phyloP scores from a whole-genome alignment of 345 rosid species.

The Populus pruinosa region DNA sequence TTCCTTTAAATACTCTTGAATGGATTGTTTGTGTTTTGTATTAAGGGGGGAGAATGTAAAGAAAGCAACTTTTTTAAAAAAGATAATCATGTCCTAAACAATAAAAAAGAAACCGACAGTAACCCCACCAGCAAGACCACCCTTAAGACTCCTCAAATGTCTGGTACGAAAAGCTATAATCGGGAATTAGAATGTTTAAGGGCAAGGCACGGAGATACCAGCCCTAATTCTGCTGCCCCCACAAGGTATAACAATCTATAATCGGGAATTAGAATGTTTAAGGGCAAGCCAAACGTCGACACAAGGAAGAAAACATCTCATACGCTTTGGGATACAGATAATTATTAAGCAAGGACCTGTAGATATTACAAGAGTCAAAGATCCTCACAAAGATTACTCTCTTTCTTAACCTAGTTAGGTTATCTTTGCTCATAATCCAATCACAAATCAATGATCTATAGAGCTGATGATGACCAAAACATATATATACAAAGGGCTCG shows the following conservation, averaged over 20 bases:
- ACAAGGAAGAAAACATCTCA: background rate
- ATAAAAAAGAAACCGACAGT: background rate
- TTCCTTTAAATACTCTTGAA: constrained; percentile 10
- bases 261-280: no score
- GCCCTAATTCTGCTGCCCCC: constrained; percentile 33
- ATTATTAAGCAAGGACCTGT: background rate
- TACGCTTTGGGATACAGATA: constrained; percentile 15
- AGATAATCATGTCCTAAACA: background rate
- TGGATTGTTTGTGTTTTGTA: constrained; percentile 14
- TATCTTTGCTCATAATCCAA: constrained; percentile 17
- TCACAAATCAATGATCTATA: background rate
- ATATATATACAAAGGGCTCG: background rate
- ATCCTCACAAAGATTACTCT: constrained; percentile 22
- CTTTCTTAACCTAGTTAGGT: background rate
- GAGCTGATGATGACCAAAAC: background rate
- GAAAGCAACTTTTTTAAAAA: constrained; percentile 33
- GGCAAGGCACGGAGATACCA: constrained; percentile 13
- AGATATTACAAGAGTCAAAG: constrained; percentile 31
- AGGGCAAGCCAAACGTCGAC: background rate
- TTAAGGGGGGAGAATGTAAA: constrained; percentile 33
- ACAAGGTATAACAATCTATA: constrained; percentile 13
- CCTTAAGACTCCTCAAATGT: background rate
- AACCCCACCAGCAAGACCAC: constrained; percentile 22
- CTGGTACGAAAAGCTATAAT: background rate
- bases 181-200: constrained; percentile 28